A percentile compares a stretch with the other conserved stretches of the same genome.
Evolutionary conservation across 1,284 basidiomycete genomes (phyloP).

Genomic region (Moesziomyces sp.): DNA sequence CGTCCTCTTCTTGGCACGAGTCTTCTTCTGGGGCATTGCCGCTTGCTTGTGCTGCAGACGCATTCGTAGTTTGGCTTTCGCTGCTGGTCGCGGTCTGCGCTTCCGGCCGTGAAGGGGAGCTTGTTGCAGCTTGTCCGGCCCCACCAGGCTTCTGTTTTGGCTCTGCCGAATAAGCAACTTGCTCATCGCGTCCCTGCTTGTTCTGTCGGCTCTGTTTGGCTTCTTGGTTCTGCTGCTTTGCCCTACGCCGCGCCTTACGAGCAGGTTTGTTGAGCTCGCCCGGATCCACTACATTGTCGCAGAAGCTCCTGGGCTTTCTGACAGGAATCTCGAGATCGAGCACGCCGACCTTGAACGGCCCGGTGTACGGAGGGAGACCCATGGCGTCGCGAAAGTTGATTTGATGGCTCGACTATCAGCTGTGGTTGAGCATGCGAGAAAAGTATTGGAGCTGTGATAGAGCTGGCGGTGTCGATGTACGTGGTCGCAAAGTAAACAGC

Average conservation of each 20-base stretch:
- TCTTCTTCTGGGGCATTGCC: background rate
- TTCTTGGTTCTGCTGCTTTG: conserved; percentile 16
- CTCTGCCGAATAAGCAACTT: background rate
- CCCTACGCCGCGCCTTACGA: conserved; percentile 8
- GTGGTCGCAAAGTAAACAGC: no score
- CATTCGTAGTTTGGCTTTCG: background rate
- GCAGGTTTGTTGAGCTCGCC: conserved; percentile 35
- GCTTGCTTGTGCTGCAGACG: background rate
- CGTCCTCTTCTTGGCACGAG: conserved; percentile 5
- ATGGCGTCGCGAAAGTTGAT: conserved; percentile 11
- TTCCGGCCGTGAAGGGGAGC: background rate
- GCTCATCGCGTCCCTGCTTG: conserved; percentile 6
- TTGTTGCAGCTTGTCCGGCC: background rate
- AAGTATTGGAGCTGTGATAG: no score
- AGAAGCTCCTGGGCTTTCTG: conserved; percentile 48
- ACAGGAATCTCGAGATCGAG: conserved; percentile 62
- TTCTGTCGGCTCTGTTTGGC: conserved; percentile 17
- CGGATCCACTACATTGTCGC: conserved; percentile 33
- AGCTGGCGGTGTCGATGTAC: no score
- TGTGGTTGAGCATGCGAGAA: no score
- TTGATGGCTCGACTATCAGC: background rate
- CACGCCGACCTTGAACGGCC: conserved; percentile 54
- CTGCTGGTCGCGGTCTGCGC: background rate
- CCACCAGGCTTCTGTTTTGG: background rate
- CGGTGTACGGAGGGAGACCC: conserved; percentile 44